These are phyloP conservation scores for Blastobotrys raffinosifermentans DNA, from an alignment of 1,139 yeast genomes.

Conservation along the genomic window DNA sequence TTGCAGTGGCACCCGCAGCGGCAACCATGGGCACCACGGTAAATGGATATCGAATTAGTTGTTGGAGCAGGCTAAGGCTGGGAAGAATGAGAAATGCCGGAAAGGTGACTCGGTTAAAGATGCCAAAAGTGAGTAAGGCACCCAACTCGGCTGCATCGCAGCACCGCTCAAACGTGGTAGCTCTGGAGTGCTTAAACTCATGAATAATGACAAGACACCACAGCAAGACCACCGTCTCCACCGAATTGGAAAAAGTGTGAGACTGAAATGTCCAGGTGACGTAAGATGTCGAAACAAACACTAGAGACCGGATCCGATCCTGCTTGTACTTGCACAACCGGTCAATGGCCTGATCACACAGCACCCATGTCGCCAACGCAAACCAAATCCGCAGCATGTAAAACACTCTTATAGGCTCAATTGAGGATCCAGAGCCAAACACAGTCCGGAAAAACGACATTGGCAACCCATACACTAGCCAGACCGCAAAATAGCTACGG, in stretches of 20 bases:
- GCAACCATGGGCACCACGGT: conserved; percentile 25
- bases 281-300: conserved; percentile 71
- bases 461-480: conserved; percentile 62
- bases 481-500: conserved; percentile 67
- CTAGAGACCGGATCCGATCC: conserved; percentile 57
- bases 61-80: conserved; percentile 20
- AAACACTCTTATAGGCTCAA: conserved; percentile 42
- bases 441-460: conserved; percentile 32
- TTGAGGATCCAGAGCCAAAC: conserved; percentile 18
- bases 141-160: conserved; percentile 45
- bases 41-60: conserved; percentile 24
- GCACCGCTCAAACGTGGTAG: conserved; percentile 24
- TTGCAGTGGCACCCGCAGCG: conserved; percentile 31
- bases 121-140: conserved; percentile 52
- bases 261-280: conserved; percentile 75
- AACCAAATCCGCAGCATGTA: conserved; percentile 54
- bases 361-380: conserved; percentile 52
- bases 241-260: conserved; percentile 81
- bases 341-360: conserved; percentile 45
- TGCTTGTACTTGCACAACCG: conserved; percentile 51
- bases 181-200: conserved; percentile 27
- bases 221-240: conserved; percentile 69
- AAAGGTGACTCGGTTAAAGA: conserved; percentile 82
- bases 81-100: conserved; percentile 70
- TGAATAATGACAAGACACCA: conserved; percentile 43